Base-by-base conservation (phyloP, 495 filamentous ascomycete genomes). In the Xylaria sp. region DNA sequence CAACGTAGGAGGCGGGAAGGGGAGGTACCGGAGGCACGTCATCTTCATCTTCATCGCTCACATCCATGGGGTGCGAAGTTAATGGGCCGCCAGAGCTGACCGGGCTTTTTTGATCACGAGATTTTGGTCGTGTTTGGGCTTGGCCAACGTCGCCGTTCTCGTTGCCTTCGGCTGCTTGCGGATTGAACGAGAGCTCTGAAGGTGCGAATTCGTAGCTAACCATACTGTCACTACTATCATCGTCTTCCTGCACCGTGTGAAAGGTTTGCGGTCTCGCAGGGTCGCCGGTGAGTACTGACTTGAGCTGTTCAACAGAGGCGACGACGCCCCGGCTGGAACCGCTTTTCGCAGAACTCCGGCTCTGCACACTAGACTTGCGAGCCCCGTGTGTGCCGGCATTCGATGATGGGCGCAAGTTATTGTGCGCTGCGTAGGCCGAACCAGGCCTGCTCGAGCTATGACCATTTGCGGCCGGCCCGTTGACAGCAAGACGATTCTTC, bases 301-400 rank as follows among this genome's bases (percentile, higher is more conserved):
- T 95, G 70, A 97, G 84, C 74, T 97, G 93, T 68, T 94, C 93
- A n/a, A 97, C 90, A 44, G 92, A 90, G n/a, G 94, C 89, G 14
- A 93, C 89, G 21, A 88, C 90, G 35, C 87, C 90, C 69, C 88
- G 80, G 76, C 82, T 89, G 37, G 90, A 90, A 61, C 85, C 85
- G 71, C 84, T 87, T 37, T 83, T 80, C 21, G 84, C 84, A 0
- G 90, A 89, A 33, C 76, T 74, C 40, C 78, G 80, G 72, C 83
- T 86, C 41, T 81, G 83, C 50, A 83, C 63, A 67, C 83, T 85
- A 4, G 80, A 75, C 57, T 85, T 85, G 41, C 84, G 81, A 35
- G 43, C 53, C 12, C 43, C 70, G n/a, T 78, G 76, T 29, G 73
- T 73, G 59, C 71, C 33, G 74, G 83, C 57, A 59, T 81, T 82